Evolutionary conservation across 2,329 filamentous ascomycete genomes (phyloP), one percentile per base, ranked within the genome.

Genomic region (Paracamarosporium sp.): DNA sequence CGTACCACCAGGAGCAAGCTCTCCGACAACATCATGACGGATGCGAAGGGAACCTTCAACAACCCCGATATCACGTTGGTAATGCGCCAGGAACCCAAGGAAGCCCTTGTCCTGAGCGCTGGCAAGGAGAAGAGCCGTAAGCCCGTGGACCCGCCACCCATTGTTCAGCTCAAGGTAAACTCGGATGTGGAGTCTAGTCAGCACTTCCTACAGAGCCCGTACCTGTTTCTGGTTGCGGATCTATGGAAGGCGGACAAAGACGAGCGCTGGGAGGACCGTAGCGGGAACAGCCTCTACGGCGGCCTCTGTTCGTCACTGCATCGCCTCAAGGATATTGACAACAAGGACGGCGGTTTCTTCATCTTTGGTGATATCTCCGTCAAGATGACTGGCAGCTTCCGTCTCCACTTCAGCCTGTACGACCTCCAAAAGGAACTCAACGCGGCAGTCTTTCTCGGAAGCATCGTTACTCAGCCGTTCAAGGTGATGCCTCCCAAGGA

Each of bases 291-390:
- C 43, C 78, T 93, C 57, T 84, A 88, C 35, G 92, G 92, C 8
- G 90, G 89, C 5, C 81, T 90, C 40, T 89, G 91, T 5, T 96
- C 92, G 1, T 96, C 92, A 8, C 82, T 95, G 47, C 91, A 96
- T 75, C 85, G 91, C 53, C 80, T 96, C 53, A 94, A 95, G 74
- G 91, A 96, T 71, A 83, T 86, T 3, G 84, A 89, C 68, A 93
- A 93, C 70, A 82, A 81, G 57, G 91, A 95, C 75, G 90, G 90
- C 11, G 92, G 89, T 0, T 96, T 93, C 78, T 96, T 96, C 70
- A 89, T 96, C n/a, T 96, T 96, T 76, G 90, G 90, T 5, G 92
- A 97, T 75, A 81, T 97, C 22, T 95, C 91, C 0, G 87, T 94
- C 59, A 90, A 90, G 71, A 81, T 87, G 24, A 86, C 90, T 67